These are phyloP conservation scores for Globisporangium cederbergense DNA, from an alignment of 352 stramenopile genomes.

Conservation along the genomic window DNA sequence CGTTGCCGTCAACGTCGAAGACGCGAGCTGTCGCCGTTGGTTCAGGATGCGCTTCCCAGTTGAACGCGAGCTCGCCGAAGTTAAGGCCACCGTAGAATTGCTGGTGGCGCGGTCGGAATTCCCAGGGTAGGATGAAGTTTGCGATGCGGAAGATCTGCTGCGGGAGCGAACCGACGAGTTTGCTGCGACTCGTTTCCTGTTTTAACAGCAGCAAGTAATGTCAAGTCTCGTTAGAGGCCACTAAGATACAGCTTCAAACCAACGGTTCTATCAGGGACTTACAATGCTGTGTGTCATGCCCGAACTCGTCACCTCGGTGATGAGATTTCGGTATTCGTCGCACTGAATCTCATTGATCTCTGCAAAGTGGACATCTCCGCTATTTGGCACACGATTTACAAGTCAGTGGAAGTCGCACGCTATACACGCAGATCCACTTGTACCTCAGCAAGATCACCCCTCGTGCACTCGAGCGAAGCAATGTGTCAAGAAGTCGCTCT, in stretches of 20 bases:
- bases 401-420: not conserved
- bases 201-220: constrained; percentile 3
- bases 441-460: constrained; percentile 83
- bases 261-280: not conserved
- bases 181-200: constrained; percentile 56
- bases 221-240: no score
- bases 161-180: constrained; percentile 42
- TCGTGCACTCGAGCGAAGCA: constrained; percentile 79
- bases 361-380: constrained; percentile 90
- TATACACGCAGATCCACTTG: no score
- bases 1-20: constrained; percentile 17
- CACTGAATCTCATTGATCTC: constrained; percentile 92
- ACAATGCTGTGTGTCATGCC: constrained; percentile 90
- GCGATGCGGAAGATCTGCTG: constrained; percentile 59
- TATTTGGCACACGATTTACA: constrained; percentile 19
- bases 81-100: constrained; percentile 87
- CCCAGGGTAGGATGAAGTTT: constrained; percentile 69
- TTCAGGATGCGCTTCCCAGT: constrained; percentile 55
- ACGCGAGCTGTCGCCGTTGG: constrained; percentile 25
- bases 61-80: constrained; percentile 89
- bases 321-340: constrained; percentile 46
- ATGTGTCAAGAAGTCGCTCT: constrained; percentile 73
- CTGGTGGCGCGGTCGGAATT: constrained; percentile 54
- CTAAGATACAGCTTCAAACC: not conserved
- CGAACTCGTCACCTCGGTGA: constrained; percentile 87